These are phyloP conservation scores for Wakefieldia striispora DNA, from an alignment of 768 basidiomycete genomes.

Conservation along the genomic window DNA sequence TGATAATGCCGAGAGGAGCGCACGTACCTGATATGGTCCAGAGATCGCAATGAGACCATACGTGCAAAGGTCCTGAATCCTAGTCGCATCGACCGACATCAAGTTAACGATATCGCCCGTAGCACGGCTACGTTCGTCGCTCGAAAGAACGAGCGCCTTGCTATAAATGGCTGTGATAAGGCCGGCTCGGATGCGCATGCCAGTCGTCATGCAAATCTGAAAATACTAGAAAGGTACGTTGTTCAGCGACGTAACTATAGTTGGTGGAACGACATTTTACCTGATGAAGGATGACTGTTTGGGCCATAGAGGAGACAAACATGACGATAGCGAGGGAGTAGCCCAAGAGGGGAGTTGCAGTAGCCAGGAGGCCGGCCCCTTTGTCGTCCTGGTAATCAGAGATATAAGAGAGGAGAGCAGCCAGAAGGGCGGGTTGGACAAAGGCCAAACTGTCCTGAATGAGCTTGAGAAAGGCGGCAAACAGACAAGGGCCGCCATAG, in stretches of 20 bases:
- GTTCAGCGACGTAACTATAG: not conserved
- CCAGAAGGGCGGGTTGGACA: conserved; percentile 83
- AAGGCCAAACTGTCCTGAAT: conserved; percentile 80
- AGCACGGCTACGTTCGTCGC: conserved; percentile 76
- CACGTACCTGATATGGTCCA: conserved; percentile 75
- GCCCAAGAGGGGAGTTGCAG: conserved; percentile 54
- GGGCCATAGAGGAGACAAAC: conserved; percentile 77
- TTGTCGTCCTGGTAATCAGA: conserved; percentile 64
- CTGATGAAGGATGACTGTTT: conserved; percentile 81
- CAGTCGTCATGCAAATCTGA: conserved; percentile 77
- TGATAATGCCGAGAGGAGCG: not conserved
- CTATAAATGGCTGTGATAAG: conserved; percentile 83
- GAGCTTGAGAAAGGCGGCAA: conserved; percentile 67
- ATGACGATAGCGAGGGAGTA: conserved; percentile 75
- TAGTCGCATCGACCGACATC: conserved; percentile 83
- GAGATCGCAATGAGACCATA: conserved; percentile 84
- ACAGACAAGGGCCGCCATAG: conserved; percentile 74
- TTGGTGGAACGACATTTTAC: conserved; percentile 32
- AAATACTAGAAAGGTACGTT: conserved; percentile 60
- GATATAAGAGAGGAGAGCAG: conserved; percentile 78
- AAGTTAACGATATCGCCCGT: conserved; percentile 94
- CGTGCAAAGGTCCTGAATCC: conserved; percentile 77
- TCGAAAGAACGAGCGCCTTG: conserved; percentile 83
- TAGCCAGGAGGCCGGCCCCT: conserved; percentile 20
- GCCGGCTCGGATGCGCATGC: conserved; percentile 93